Evolutionary conservation across 305 asterid genomes (phyloP), one percentile per base, ranked within the genome.

Genomic region (Fraxinus nigra): DNA sequence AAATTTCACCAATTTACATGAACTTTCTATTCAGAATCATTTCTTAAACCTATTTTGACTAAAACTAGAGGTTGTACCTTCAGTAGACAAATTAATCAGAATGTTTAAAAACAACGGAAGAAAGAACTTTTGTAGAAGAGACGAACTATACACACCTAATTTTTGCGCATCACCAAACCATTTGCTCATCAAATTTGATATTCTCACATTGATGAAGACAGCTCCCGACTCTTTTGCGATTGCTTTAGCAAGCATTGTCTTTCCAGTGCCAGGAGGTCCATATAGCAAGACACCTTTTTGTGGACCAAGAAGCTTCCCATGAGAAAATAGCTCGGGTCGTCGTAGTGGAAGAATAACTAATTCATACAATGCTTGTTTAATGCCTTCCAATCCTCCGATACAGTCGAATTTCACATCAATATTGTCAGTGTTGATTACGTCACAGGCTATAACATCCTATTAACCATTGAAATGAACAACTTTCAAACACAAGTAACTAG

Each of bases 241-340:
- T 78, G 98, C 99, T 90, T 95, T 94, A 54, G 99, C 99, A 76
- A 94, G 99, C 98, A 95, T 94, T n/a, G 98, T 95, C 89, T 95
- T 95, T 81, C 99, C 99, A 7, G 99, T 95, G 75, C 99, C 99
- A 34, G 99, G 98, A 26, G 97, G 99, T 67, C 99, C 99, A 78
- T 90, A 95, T 33, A 95, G 88, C 92, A 94, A 83, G 73, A 94
- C 98, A 6, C 99, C 98, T 86, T 92, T 94, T 85, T 94, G 97
- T 13, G 97, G 97, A 83, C 94, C 87, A 80, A 95, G 95, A 85
- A 95, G 98, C 89, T 91, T 91, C 79, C 99, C 99, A 78, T 78
- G 93, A 82, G 93, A 83, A 89, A 95, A 95, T 10, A 95, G 92
- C 48, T 95, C 96, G 2, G 99, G 98, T 80, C 98, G 89, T 76